Percentiles rank a stretch among this genome's conserved stretches.
phyloP scores from a whole-genome alignment of 108 stramenopile species.

The Skeletonema costatum region DNA sequence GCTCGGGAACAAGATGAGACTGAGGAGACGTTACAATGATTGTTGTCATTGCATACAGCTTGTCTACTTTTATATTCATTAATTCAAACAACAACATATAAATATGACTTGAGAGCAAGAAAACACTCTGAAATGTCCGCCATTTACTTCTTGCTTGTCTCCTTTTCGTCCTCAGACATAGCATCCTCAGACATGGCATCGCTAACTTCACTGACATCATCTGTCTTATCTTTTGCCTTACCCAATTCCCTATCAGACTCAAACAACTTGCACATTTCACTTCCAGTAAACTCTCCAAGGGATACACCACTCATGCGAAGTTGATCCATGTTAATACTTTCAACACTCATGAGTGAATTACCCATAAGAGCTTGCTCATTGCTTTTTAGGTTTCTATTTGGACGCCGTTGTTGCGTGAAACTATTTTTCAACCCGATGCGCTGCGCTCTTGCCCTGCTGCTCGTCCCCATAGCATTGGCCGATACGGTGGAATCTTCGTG shows the following conservation, averaged over 20 bases:
- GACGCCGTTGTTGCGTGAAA: slow-evolving; percentile 20
- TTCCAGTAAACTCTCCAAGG: slow-evolving; percentile 10
- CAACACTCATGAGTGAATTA: slow-evolving; percentile 37
- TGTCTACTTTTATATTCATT: too few species aligned
- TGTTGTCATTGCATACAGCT: too few species aligned
- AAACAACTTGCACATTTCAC: slow-evolving; percentile 4
- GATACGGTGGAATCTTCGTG: slow-evolving; percentile 12
- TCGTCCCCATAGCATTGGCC: not conserved
- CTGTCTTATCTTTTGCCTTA: not conserved
- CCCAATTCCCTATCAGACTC: slow-evolving; percentile 2
- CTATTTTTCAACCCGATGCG: slow-evolving; percentile 25
- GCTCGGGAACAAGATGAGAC: too few species aligned
- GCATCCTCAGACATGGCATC: not conserved
- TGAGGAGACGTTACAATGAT: too few species aligned
- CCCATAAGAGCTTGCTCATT: not conserved
- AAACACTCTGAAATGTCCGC: not conserved
- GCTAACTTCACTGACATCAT: slow-evolving; percentile 11
- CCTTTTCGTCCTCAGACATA: not conserved
- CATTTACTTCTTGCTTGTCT: not conserved
- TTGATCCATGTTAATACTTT: slow-evolving; percentile 36
- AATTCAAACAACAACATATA: too few species aligned
- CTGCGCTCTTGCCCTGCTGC: slow-evolving; percentile 2
- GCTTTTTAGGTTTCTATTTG: not conserved
- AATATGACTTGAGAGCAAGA: not conserved
- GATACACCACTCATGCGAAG: slow-evolving; percentile 21